Evolutionary conservation across 257 asterid genomes (phyloP), one percentile per base, ranked within the genome.

Genomic region (Ballota nigra): DNA sequence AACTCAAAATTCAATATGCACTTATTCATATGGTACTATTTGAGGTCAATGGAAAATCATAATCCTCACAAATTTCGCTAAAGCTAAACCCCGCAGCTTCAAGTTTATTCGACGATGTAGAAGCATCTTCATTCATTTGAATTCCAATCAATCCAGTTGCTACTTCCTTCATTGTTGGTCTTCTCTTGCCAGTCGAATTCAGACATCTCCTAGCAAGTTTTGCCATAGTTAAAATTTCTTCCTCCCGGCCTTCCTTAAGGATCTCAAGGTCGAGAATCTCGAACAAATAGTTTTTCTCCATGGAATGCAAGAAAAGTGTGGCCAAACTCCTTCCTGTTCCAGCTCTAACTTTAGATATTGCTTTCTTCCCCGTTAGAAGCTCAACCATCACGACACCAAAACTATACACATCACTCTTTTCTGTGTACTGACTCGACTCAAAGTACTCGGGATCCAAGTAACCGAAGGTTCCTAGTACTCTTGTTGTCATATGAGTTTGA

Each of bases 381-480:
- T 81, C 80, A 6, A 81, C 76, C 65, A 81, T 22, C 1, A 81
- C 80, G 0, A 74, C 80, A 2, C 80, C 80, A 9, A 81, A 81
- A 12, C 80, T 78, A 18, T 78, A 81, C 0, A 74, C 82, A 11
- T 81, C 78, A 16, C 85, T 81, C 73, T 77, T 81, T 2, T 80
- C 84, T 0, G 81, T 79, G 28, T 71, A 75, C 36, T 71, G 75
- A 24, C 70, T 71, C 8, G 83, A 59, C 20, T 72, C 79, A 58
- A 80, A 80, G 66, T 80, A 80, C 72, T 80, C 84, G 0, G 84
- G 82, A 58, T 80, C 84, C 49, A 80, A 63, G 67, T 80, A 80
- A 5, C 82, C 84, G 2, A 77, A 72, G 5, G 82, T 80, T 13
- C 84, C 84, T 23, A 64, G 12, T 13, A 72, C 71, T 34, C 66